Conservation (phyloP, 2,329 filamentous ascomycete genomes). For the Clarireedia monteithiana region DNA sequence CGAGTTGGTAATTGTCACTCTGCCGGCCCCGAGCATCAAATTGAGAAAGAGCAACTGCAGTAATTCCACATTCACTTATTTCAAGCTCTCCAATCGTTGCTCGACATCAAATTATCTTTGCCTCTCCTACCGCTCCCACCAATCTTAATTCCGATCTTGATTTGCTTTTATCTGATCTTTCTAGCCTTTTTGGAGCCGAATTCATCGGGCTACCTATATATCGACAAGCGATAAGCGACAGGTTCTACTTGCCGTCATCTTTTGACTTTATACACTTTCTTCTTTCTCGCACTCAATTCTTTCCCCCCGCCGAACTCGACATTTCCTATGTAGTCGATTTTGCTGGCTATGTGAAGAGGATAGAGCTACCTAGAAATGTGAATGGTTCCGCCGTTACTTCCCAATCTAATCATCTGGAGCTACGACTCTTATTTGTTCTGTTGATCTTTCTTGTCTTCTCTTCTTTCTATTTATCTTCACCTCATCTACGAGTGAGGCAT, state of each 20-base stretch:
- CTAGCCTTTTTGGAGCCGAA: too few relatives aligned
- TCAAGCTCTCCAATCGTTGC: too few relatives aligned
- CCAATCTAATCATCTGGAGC: conserved; percentile 23
- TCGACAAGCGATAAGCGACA: too few relatives aligned
- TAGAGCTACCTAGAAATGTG: conserved; percentile 4
- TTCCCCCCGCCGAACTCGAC: not conserved
- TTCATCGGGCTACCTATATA: too few relatives aligned
- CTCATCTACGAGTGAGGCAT: conserved; percentile 25
- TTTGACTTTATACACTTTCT: not conserved
- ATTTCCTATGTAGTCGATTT: not conserved
- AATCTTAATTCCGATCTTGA: too few relatives aligned
- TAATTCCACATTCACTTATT: too few relatives aligned
- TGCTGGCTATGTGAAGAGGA: conserved; percentile 9
- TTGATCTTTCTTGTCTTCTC: conserved; percentile 19
- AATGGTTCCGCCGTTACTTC: conserved; percentile 21
- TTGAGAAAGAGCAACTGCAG: too few relatives aligned
- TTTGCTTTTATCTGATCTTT: too few relatives aligned
- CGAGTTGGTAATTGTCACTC: too few relatives aligned
- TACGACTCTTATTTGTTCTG: conserved; percentile 27
- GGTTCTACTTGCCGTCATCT: not conserved
- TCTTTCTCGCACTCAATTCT: not conserved
- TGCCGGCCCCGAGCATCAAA: too few relatives aligned
- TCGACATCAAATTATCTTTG: too few relatives aligned
- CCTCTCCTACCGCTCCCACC: too few relatives aligned
- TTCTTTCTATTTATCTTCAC: conserved; percentile 21